Evolutionary conservation across 345 rosid genomes (phyloP).

Genomic region (Melastoma malabathricum): DNA sequence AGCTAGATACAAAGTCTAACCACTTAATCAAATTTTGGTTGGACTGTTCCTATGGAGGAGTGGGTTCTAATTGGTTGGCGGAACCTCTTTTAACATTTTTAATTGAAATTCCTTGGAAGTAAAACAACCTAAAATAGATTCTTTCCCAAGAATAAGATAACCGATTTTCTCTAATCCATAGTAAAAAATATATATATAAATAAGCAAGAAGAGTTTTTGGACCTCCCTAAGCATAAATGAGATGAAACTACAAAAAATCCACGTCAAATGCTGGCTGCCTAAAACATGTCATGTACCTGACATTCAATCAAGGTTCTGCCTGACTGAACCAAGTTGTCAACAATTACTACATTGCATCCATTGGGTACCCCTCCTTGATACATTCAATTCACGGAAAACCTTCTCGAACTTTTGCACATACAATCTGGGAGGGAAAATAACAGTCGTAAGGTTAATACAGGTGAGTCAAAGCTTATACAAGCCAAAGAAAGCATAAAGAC

Average conservation of each 20-base stretch:
- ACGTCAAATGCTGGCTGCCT: too few relatives aligned
- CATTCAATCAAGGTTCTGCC: conserved; percentile 95
- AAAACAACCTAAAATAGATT: too few relatives aligned
- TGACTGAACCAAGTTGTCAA: conserved; percentile 95
- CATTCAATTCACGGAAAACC: conserved; percentile 78
- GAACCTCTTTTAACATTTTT: too few relatives aligned
- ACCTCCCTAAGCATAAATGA: not conserved
- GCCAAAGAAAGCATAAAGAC: too few relatives aligned
- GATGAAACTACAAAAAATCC: not conserved
- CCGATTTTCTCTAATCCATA: too few relatives aligned
- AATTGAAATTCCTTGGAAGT: too few relatives aligned
- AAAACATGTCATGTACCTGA: conserved; percentile 42
- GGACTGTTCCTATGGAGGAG: too few relatives aligned
- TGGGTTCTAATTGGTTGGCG: too few relatives aligned
- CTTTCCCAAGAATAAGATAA: too few relatives aligned
- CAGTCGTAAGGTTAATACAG: conserved; percentile 5
- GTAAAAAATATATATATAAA: too few relatives aligned
- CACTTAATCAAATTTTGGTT: too few relatives aligned
- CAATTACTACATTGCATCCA: conserved; percentile 87
- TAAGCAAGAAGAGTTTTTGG: not conserved
- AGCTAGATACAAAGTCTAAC: too few relatives aligned
- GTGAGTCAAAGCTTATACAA: not conserved
- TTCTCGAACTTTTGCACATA: conserved; percentile 90
- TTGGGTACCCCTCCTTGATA: conserved; percentile 82
- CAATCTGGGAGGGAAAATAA: conserved; percentile 35